Evolutionary conservation across 2,329 filamentous ascomycete genomes (phyloP), one percentile per base, ranked within the genome.

Genomic region (Botrytis galanthina): DNA sequence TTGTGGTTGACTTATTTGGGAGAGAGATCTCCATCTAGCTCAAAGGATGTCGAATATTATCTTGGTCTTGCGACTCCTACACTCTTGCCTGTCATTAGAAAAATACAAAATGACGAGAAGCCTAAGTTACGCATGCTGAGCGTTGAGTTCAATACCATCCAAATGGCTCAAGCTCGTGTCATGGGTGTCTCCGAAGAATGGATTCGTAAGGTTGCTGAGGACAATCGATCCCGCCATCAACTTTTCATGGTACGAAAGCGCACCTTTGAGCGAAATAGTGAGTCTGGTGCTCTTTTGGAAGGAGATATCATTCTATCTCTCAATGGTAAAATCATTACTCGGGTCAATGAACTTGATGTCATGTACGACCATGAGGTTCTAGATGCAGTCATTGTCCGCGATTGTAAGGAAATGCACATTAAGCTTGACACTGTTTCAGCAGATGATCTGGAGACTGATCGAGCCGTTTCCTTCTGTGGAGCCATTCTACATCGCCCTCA

Each of bases 241-340:
- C 89, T 99, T 54, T 99, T 99, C 85, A 98, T 99, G 93, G 94
- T 99, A 44, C 92, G 94, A 79, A 99, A 99, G 84, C 91, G 97
- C 64, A 90, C 89, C 0, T 91, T 91, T 78, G 89, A 91, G 82
- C 86, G 88, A 22, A 83, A 89, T 63, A 88, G 88, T 35, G 87
- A 86, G n/a, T 83, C 83, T n/a, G 86, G 87, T 67, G 88, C 91
- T 26, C 87, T 99, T 26, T 86, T 93, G 44, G 97, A 99, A 84
- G 94, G 95, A 69, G 96, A 99, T 81, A 92, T 99, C 70, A 90
- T 99, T 73, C 87, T 99, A 74, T 97, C 93, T 0, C 85, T 99
- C 64, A 98, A 98, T 82, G 93, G 89, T 78, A 93, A 95, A 80
- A 90, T 98, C 75, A 95, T 98, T 83, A 99, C 97, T 0, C 91